Base-by-base conservation (phyloP, 495 filamentous ascomycete species). In the Aspergillus carlsbadensis region DNA sequence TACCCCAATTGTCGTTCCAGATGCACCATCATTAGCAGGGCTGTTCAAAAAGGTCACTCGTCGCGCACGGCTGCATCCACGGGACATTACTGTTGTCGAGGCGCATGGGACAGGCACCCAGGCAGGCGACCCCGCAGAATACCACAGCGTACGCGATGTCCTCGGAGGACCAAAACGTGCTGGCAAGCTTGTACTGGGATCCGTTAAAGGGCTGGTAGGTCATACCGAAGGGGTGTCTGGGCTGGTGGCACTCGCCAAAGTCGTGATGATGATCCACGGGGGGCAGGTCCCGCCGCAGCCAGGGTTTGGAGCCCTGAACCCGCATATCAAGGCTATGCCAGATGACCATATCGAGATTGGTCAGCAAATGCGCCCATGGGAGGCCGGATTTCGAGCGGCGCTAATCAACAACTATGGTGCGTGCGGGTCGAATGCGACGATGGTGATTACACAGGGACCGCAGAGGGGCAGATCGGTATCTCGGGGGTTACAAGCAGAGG, bases 21-120 rank as follows among this genome's bases (percentile, higher is more conserved):
- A 89, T 59, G 73, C 78, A 1, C 72, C 76, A 0, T 87, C 87
- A 0, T 81, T 90, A 54, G 79, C 82, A 1, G 56, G 72, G 0
- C 66, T 91, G 0, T 90, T 83, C 51, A 56, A 63, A 1, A 66
- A 79, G 6, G 83, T 90, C 5, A 71, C 85, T 3, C 64, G 77
- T 7, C 66, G 81, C 13, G 81, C 87, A 1, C 74, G 78, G 13
- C 72, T 90, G 6, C 75, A 83, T 43, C 82, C 88, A 1, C 69
- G 72, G 5, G 81, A 90, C 47, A 77, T 91, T 36, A 81, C 81
- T 46, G 82, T 90, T 29, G 84, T 92, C 5, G 89, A 92, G 63
- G 88, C 87, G 65, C 89, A 92, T 63, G 88, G 88, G 6, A 91
- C 88, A 3, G 88, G 88, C 0, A 90, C 88, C 0, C 81, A 84